Evolutionary conservation across 768 basidiomycete genomes (phyloP).

Genomic region (Lactarius hatsudake): DNA sequence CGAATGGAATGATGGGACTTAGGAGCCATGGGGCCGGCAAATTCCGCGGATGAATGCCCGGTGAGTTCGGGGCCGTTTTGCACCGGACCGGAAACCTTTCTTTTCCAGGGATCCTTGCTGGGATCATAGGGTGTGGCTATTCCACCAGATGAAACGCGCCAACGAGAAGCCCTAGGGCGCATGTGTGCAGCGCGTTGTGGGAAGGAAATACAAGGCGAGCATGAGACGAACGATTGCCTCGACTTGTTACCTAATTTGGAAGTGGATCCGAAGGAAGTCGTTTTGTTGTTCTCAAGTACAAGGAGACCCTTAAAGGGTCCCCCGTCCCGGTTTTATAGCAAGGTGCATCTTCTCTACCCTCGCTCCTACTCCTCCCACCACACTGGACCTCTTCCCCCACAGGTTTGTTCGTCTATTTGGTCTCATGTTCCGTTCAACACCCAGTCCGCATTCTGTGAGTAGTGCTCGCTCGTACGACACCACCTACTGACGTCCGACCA

Average conservation of each 20-base stretch:
- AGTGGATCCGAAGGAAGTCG: background rate
- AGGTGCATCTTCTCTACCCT: background rate
- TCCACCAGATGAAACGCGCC: no score
- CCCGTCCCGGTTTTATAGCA: constrained; percentile 5
- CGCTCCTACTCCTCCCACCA: background rate
- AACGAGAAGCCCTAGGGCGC: background rate
- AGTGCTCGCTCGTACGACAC: no score
- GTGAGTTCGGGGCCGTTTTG: constrained; percentile 2
- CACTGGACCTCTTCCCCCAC: background rate
- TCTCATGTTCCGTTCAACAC: constrained; percentile 15
- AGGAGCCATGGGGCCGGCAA: background rate
- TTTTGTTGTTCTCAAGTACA: constrained; percentile 17
- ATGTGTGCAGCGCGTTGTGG: background rate
- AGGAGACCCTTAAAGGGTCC: constrained; percentile 17
- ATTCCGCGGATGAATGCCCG: background rate
- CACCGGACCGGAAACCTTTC: background rate
- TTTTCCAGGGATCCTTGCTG: background rate
- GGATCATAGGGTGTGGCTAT: background rate
- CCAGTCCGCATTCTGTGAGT: constrained; percentile 12
- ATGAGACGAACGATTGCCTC: background rate
- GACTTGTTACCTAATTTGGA: constrained; percentile 1
- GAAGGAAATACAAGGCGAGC: background rate
- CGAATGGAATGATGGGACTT: background rate
- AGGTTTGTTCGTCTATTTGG: background rate
- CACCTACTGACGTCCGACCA: constrained; percentile 1